Evolutionary conservation across 768 basidiomycete species (phyloP), one percentile per base, ranked within the genome.

Genomic region (Leucocoprinus sp.): DNA sequence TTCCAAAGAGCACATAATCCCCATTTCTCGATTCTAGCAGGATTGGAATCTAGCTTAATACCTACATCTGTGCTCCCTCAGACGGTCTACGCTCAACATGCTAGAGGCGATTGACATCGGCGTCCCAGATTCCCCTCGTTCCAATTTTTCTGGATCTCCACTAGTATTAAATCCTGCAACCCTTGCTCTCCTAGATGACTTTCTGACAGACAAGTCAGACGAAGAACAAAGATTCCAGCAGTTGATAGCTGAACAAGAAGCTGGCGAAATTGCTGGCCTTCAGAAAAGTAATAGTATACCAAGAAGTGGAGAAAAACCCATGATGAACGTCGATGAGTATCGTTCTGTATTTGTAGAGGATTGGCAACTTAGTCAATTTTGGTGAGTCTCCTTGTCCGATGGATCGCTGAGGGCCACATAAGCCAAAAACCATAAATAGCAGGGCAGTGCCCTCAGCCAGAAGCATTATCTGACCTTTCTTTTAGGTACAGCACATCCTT

Each of bases 351-450:
- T 74, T 43, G 62, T 67, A 14, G 71, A 72, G 57, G 69, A 71
- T 57, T 72, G 71, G 71, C 70, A 74, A 53, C 62, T 72, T 33
- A 72, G 69, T 52, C 71, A 74, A 57, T 72, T 72, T 49, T 72
- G 72, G 70, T 71, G 57, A 64, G 71, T 61, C 22, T 37, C 17
- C 14, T 39, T 14, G 11, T 22, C 11, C 24, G 36, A 15, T 19
- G 21, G 14, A 39, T 22, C 11, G 31, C 47, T 18, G 29, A n/a
- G 21, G 37, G 14, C 23, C 11, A 15, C 15, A 22, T n/a, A 27
- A 42, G 14, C 17, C 36, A 24, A 3, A 26, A 15, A 46, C 9
- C 27, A 53, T n/a, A 5, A 17, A 4, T 3, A 26, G 15, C 27
- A 27, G 48, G 43, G 52, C 55, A 54, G 49, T 33, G 48, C 48